A percentile compares a stretch with the other conserved stretches of the same genome.
Conservation (phyloP, 2,329 filamentous ascomycete genomes). For the Ophiostoma quercus region DNA sequence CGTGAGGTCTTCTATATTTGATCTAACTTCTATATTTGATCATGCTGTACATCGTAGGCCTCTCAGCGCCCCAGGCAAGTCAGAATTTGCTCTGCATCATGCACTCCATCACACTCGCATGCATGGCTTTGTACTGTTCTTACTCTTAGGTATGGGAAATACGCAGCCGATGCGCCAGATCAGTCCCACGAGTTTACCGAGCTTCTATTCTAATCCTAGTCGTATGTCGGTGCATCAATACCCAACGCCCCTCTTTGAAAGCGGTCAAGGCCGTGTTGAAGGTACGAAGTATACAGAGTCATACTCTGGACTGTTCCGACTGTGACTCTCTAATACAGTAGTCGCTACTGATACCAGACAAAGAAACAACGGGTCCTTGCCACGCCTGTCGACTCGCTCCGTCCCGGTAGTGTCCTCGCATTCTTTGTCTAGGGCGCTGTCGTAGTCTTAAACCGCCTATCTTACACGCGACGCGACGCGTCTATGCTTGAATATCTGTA, state of each 20-base stretch:
- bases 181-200: not conserved
- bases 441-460: not conserved
- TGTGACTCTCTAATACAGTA: not conserved
- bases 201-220: not conserved
- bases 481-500: not conserved
- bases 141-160: not conserved
- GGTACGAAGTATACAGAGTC: not conserved
- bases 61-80: not conserved
- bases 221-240: not conserved
- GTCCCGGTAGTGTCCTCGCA: constrained; percentile 10
- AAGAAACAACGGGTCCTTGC: constrained; percentile 5
- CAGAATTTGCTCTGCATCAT: constrained; percentile 14
- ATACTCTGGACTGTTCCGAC: not conserved
- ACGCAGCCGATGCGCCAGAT: not conserved
- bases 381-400: not conserved
- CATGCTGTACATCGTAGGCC: too few relatives aligned
- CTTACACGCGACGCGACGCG: constrained; percentile 10
- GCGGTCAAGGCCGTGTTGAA: not conserved
- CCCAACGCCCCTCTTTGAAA: constrained; percentile 1
- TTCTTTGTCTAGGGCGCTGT: constrained; percentile 8
- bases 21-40: too few relatives aligned
- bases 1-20: not conserved
- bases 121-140: not conserved
- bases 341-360: not conserved
- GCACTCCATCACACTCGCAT: constrained; percentile 9